Evolutionary conservation across 169 alveolate species (phyloP).

Genomic region (Pseudocohnilembus persalinus): DNA sequence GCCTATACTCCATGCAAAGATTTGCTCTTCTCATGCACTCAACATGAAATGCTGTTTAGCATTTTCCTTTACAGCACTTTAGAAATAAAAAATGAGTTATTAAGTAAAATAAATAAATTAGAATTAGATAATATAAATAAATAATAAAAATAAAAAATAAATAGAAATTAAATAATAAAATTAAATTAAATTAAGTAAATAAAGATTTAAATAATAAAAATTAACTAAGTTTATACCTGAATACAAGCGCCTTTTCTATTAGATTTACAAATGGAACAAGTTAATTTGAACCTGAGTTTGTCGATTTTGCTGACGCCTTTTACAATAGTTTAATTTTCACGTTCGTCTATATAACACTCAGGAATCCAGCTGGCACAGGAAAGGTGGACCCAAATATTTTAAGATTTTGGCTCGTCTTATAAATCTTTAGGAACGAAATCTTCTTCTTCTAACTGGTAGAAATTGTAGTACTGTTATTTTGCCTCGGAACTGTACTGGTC

Average conservation of each 20-base stretch:
- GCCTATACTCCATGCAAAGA: constrained; percentile 17
- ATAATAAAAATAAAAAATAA: too few relatives aligned
- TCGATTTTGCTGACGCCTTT: constrained; percentile 11
- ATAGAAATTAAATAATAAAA: too few relatives aligned
- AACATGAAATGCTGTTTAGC: constrained; percentile 34
- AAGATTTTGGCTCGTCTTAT: constrained; percentile 26
- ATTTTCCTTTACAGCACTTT: constrained; percentile 37
- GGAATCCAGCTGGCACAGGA: constrained; percentile 40
- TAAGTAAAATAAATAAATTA: too few relatives aligned
- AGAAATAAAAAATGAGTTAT: too few relatives aligned
- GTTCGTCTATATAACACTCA: constrained; percentile 43
- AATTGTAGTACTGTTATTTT: constrained; percentile 33
- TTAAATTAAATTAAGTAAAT: too few relatives aligned
- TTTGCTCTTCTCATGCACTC: constrained; percentile 44
- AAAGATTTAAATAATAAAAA: too few relatives aligned
- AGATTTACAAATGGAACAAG: constrained; percentile 6
- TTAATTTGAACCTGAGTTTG: background rate
- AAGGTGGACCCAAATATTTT: constrained; percentile 33
- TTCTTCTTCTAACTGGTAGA: constrained; percentile 16
- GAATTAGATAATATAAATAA: too few relatives aligned
- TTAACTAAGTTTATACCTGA: too few relatives aligned
- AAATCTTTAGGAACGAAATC: constrained; percentile 13
- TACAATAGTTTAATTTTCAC: background rate
- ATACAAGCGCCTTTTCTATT: constrained; percentile 21
- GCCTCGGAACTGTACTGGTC: background rate